These are phyloP conservation scores for Debaryomyces singareniensis DNA, from an alignment of 1,139 yeast genomes.

Conservation along the genomic window DNA sequence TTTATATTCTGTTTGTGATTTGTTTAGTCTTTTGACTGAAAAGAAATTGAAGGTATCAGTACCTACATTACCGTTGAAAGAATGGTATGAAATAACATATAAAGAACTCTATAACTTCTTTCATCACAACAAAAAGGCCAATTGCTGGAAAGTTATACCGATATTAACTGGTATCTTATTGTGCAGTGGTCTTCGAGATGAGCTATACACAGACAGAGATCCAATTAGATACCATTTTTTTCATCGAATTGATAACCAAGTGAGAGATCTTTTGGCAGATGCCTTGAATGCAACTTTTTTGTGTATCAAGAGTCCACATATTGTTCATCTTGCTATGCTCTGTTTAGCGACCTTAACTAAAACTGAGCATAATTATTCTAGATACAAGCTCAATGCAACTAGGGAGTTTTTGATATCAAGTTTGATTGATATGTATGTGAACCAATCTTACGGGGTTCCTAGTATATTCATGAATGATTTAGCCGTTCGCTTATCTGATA, in stretches of 20 bases:
- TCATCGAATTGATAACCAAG: constrained; percentile 23
- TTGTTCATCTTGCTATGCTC: constrained; percentile 24
- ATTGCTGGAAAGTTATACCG: constrained; percentile 54
- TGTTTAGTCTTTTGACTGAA: constrained; percentile 41
- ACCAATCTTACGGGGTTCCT: no score
- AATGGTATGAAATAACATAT: constrained; percentile 42
- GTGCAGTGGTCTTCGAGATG: constrained; percentile 33
- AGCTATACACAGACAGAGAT: constrained; percentile 22
- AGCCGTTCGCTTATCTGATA: no score
- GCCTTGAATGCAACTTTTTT: constrained; percentile 21
- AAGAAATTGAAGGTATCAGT: constrained; percentile 53
- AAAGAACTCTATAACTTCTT: constrained; percentile 32
- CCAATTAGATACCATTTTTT: constrained; percentile 26
- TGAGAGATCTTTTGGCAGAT: constrained; percentile 16
- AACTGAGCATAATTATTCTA: constrained; percentile 12
- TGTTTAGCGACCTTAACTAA: constrained; percentile 27
- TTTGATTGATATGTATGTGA: background rate
- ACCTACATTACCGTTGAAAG: constrained; percentile 51
- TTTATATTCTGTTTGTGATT: constrained; percentile 39
- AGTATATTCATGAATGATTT: no score
- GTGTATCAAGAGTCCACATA: constrained; percentile 15
- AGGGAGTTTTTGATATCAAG: background rate
- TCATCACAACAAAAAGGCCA: constrained; percentile 19
- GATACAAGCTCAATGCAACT: background rate
- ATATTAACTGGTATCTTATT: constrained; percentile 48